phyloP scores from a whole-genome alignment of 345 rosid genomes.

The Heritiera fomes region DNA sequence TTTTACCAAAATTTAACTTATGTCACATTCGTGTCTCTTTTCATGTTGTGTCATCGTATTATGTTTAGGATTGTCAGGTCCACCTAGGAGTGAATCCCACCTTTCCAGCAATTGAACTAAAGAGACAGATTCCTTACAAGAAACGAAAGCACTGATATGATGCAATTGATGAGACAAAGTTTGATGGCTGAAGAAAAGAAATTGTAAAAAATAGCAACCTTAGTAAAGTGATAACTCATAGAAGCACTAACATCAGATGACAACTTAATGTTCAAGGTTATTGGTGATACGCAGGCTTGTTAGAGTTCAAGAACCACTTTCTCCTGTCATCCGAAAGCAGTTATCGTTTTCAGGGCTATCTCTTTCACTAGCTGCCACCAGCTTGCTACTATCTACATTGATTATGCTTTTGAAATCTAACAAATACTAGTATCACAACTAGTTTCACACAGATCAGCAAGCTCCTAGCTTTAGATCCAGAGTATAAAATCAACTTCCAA shows the following conservation, averaged over 20 bases:
- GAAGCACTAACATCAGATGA: constrained; percentile 14
- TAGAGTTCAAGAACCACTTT: constrained; percentile 3
- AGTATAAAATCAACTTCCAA: background rate
- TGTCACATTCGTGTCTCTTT: too few species aligned
- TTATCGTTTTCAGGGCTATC: constrained; percentile 12
- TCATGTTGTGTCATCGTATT: too few species aligned
- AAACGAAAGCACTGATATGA: background rate
- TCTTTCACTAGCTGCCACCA: constrained; percentile 8
- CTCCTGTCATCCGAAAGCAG: constrained; percentile 5
- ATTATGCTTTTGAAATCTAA: constrained; percentile 11
- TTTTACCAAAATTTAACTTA: too few species aligned
- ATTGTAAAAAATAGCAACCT: background rate
- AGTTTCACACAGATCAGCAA: constrained; percentile 11
- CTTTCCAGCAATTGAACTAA: background rate
- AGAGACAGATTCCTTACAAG: background rate
- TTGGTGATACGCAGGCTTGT: background rate
- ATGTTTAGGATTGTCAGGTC: too few species aligned
- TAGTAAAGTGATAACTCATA: background rate
- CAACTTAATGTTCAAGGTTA: background rate
- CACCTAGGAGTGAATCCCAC: background rate
- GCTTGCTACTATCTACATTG: constrained; percentile 1
- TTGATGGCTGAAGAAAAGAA: background rate
- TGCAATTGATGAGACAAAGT: background rate
- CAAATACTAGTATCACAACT: background rate
- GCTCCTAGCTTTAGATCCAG: background rate